A percentile compares a stretch with the other conserved stretches of the same genome.
phyloP scores from a whole-genome alignment of 768 basidiomycete genomes.

The Multifurca ochricompacta region DNA sequence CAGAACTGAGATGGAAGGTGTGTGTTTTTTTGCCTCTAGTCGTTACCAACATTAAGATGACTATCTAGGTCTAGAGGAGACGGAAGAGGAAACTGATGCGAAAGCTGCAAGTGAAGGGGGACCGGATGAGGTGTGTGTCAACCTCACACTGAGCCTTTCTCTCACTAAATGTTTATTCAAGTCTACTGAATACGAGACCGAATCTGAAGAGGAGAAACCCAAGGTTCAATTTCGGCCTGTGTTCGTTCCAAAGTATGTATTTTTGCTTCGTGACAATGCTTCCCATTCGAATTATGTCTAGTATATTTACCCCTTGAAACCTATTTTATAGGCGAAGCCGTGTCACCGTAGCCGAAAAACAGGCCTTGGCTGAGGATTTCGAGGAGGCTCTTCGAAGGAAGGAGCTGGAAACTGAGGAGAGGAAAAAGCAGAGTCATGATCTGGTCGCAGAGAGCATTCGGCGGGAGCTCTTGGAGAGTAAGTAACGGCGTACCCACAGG shows the following conservation, averaged over 20 bases:
- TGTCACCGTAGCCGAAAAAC: conserved; percentile 61
- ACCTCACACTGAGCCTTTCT: background rate
- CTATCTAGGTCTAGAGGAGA: conserved; percentile 30
- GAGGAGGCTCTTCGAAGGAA: conserved; percentile 67
- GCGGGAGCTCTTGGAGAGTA: conserved; percentile 88
- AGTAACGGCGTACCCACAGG: conserved; percentile 26
- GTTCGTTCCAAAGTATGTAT: conserved; percentile 87
- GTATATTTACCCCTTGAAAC: background rate
- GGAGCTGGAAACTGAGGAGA: conserved; percentile 71
- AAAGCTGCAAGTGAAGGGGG: conserved; percentile 30
- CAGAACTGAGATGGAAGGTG: conserved; percentile 47
- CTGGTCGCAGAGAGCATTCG: conserved; percentile 92
- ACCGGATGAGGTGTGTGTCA: conserved; percentile 41
- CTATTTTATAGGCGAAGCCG: conserved; percentile 54
- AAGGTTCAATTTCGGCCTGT: conserved; percentile 83
- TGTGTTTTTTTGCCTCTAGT: conserved; percentile 26
- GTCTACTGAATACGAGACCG: conserved; percentile 86
- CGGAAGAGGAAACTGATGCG: conserved; percentile 41
- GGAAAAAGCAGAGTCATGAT: conserved; percentile 82
- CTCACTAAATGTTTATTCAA: conserved; percentile 28
- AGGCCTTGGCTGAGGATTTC: conserved; percentile 57
- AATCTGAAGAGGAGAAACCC: conserved; percentile 64
- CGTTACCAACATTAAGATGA: conserved; percentile 14
- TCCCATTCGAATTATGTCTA: background rate
- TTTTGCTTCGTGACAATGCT: background rate